A percentile compares a stretch with the other conserved stretches of the same genome.
Conservation (phyloP, 148 eudicot genomes). For the Cornus florida region DNA sequence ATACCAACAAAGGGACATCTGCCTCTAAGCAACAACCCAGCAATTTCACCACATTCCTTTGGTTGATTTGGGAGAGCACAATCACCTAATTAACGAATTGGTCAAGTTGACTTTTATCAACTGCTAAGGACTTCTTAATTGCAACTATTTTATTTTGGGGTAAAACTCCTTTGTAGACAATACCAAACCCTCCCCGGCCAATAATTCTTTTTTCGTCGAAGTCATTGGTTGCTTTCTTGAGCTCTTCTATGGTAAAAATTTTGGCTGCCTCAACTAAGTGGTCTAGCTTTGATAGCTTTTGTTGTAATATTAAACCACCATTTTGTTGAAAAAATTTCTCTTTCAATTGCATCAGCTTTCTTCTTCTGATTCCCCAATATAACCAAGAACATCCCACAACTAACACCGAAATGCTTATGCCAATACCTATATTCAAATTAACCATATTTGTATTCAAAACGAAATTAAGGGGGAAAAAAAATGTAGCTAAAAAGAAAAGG, state of each 20-base stretch:
- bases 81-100: constrained; percentile 3
- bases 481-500: no score
- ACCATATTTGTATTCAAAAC: no score
- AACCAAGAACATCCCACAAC: not conserved
- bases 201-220: not conserved
- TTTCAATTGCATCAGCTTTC: not conserved
- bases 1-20: constrained; percentile 10
- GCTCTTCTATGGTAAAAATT: constrained; percentile 11
- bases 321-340: constrained; percentile 11
- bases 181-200: not conserved
- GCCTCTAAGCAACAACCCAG: constrained; percentile 18
- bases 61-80: constrained; percentile 2
- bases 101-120: not conserved
- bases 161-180: not conserved
- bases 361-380: not conserved
- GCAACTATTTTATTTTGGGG: not conserved
- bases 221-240: not conserved
- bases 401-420: not conserved
- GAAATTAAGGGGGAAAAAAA: no score
- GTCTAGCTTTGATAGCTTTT: not conserved
- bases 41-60: constrained; percentile 11
- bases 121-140: not conserved
- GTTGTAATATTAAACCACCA: constrained; percentile 17
- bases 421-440: not conserved
- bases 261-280: not conserved